phyloP scores from a whole-genome alignment of 768 basidiomycete species.

The Galerina marginata region DNA sequence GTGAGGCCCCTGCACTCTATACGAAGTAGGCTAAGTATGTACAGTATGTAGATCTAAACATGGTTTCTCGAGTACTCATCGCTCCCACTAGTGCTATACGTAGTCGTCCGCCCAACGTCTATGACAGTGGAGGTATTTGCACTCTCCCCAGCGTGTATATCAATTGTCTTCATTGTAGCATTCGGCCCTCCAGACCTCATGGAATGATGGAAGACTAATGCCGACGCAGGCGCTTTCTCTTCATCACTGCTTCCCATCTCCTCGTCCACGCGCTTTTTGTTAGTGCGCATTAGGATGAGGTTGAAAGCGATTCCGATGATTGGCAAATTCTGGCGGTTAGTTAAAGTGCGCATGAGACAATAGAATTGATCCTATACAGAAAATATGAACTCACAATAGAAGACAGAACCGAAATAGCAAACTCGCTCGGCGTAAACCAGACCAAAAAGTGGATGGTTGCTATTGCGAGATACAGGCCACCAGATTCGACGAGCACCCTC shows the following conservation, averaged over 20 bases:
- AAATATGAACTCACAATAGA: slow-evolving; percentile 7
- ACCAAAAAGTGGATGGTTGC: slow-evolving; percentile 15
- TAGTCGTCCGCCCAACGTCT: neutral
- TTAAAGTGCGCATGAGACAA: neutral
- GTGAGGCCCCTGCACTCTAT: no score
- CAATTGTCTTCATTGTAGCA: neutral
- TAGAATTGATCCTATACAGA: neutral
- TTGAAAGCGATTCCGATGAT: slow-evolving; percentile 15
- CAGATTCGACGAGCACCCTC: slow-evolving; percentile 17
- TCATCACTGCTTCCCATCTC: neutral
- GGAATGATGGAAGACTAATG: neutral
- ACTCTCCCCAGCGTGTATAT: neutral
- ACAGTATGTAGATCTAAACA: no score
- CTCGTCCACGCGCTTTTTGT: slow-evolving; percentile 9
- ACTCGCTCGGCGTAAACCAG: slow-evolving; percentile 13
- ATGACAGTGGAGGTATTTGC: no score
- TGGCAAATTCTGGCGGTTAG: slow-evolving; percentile 6
- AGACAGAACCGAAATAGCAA: slow-evolving; percentile 9
- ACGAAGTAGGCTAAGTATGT: no score
- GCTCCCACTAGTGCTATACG: no score
- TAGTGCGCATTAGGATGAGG: slow-evolving; percentile 16
- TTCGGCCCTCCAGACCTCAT: no score
- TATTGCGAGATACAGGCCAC: slow-evolving; percentile 13
- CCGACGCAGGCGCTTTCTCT: neutral
- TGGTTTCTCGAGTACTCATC: no score